phyloP scores from a whole-genome alignment of 805 yeast genomes.

The Pichia sporocuriosa region DNA sequence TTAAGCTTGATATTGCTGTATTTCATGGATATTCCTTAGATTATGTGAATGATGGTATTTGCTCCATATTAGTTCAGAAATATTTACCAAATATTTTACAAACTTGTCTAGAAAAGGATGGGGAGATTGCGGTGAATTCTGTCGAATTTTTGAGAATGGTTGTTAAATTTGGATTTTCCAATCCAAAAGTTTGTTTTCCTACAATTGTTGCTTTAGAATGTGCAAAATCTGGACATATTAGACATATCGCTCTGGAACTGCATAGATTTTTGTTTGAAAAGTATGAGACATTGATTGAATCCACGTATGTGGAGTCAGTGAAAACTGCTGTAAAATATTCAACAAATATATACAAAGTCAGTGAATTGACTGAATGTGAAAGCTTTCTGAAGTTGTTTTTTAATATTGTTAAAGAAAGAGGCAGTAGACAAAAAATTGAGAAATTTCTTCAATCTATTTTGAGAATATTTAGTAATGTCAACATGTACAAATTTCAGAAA shows the following conservation, averaged over 20 bases:
- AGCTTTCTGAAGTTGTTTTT: constrained; percentile 36
- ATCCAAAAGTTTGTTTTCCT: constrained; percentile 64
- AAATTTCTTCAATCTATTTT: constrained; percentile 33
- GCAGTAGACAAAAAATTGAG: constrained; percentile 31
- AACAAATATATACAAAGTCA: constrained; percentile 17
- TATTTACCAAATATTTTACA: constrained; percentile 44
- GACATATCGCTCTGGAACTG: constrained; percentile 42
- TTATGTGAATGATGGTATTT: constrained; percentile 58
- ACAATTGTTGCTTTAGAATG: constrained; percentile 66
- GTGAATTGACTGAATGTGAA: constrained; percentile 25
- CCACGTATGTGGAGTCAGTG: constrained; percentile 58
- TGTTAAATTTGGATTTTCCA: constrained; percentile 61
- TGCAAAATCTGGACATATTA: constrained; percentile 38
- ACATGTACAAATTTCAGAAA: constrained; percentile 14
- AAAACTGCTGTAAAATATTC: constrained; percentile 45
- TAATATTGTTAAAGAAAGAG: constrained; percentile 35
- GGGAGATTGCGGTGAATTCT: constrained; percentile 39
- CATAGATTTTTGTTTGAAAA: constrained; percentile 53
- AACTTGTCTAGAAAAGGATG: constrained; percentile 40
- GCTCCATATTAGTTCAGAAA: constrained; percentile 65
- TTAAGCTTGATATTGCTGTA: constrained; percentile 39
- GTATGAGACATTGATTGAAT: constrained; percentile 65
- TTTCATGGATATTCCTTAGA: constrained; percentile 49
- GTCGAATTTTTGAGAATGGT: constrained; percentile 49
- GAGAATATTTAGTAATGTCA: constrained; percentile 26